phyloP scores from a whole-genome alignment of 2,329 filamentous ascomycete species.

The Calonectria montana region DNA sequence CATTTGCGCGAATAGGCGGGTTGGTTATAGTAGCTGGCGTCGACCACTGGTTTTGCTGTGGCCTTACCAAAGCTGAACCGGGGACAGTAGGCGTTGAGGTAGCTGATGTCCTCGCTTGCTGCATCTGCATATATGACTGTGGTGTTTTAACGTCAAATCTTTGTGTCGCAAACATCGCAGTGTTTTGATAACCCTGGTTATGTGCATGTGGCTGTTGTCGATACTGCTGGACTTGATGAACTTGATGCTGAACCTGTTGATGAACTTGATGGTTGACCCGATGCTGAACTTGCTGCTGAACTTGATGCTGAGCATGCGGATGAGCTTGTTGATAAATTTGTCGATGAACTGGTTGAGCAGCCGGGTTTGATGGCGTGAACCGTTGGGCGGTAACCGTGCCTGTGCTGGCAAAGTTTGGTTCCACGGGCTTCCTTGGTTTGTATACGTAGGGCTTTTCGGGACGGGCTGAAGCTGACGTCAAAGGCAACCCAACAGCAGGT shows the following conservation, averaged over 20 bases:
- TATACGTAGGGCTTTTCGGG: conserved; percentile 64
- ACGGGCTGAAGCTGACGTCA: conserved; percentile 13
- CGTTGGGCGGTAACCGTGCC: conserved; percentile 41
- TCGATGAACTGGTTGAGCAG: background rate
- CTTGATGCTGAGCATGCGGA: background rate
- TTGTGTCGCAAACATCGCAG: conserved; percentile 33
- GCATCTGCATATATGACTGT: conserved; percentile 23
- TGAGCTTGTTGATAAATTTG: background rate
- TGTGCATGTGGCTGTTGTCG: conserved; percentile 30
- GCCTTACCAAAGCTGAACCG: background rate
- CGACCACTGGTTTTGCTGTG: conserved; percentile 29
- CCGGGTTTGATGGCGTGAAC: conserved; percentile 21
- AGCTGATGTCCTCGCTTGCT: background rate
- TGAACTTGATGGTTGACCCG: background rate
- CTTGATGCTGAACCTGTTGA: background rate
- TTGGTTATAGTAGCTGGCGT: background rate
- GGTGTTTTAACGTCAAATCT: conserved; percentile 38
- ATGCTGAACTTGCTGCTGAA: background rate
- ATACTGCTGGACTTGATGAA: conserved; percentile 3
- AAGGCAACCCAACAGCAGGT: background rate
- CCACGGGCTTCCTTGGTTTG: conserved; percentile 58
- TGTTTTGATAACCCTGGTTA: conserved; percentile 22
- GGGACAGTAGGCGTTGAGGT: background rate
- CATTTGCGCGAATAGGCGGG: conserved; percentile 5
- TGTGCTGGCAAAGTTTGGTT: conserved; percentile 35